These are phyloP conservation scores for Scutellaria barbata DNA, from an alignment of 257 asterid genomes.

Conservation along the genomic window DNA sequence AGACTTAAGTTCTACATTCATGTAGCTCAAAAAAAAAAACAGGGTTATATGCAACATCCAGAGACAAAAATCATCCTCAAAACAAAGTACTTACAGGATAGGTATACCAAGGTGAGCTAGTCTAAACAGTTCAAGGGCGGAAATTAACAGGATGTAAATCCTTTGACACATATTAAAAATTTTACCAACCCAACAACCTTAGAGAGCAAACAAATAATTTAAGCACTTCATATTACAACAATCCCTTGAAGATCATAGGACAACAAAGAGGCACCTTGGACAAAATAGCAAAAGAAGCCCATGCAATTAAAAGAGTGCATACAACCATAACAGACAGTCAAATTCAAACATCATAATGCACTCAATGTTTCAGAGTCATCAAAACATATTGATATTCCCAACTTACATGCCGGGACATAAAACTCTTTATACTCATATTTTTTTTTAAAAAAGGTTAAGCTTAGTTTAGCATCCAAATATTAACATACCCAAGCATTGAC, in stretches of 20 bases:
- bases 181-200: constrained; percentile 10
- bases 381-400: constrained; percentile 12
- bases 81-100: constrained; percentile 13
- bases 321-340: not conserved
- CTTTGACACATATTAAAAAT: not conserved
- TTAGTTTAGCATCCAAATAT: constrained; percentile 25
- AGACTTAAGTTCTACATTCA: not conserved
- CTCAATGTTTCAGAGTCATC: not conserved
- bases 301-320: not conserved
- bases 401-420: constrained; percentile 23
- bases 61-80: not conserved
- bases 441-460: constrained; percentile 8
- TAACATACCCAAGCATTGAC: constrained; percentile 94
- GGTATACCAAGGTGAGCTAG: too few relatives aligned
- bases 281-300: not conserved
- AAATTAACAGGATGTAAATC: constrained; percentile 1
- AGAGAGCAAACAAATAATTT: not conserved
- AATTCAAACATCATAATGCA: not conserved
- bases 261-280: constrained; percentile 11
- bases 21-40: not conserved
- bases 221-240: not conserved
- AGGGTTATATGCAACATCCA: constrained; percentile 5
- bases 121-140: not conserved
- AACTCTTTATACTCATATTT: constrained; percentile 20
- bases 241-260: constrained; percentile 11